Evolutionary conservation across 2,329 filamentous ascomycete species (phyloP), one percentile per base, ranked within the genome.

Genomic region (Rhynchosporium graminicola): DNA sequence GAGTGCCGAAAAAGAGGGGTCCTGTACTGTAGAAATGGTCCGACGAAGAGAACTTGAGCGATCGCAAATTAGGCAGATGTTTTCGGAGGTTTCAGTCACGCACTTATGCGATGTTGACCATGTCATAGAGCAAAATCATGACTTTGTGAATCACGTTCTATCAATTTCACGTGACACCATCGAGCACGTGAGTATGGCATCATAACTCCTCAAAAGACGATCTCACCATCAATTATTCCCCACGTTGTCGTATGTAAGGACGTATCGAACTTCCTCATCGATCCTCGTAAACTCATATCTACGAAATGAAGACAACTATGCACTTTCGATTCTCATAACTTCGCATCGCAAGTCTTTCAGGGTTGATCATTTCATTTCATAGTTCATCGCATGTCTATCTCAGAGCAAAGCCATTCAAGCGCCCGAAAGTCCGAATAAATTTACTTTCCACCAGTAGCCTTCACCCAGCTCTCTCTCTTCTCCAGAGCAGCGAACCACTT

Each of bases 381-480:
- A 20, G 20, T 20, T 20, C 20, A 20, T 36, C 33, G 33, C 5
- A 36, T 36, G 33, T 9, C 33, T 36, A 36, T 36, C 9, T 36
- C 33, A 36, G 20, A 20, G 20, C 9, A 36, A 6, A 36, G 6
- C 33, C 33, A 36, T 36, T 36, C 33, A 36, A 3, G 5, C 5
- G 1, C 3, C 33, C 6, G 7, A 7, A 2, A 7, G 2, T 33
- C 10, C 7, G 20, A 6, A 54, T 2, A 15, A 1, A 2, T 40
- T 42, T 31, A 59, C 31, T 50, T 43, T 51, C 46, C 36, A 42
- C 57, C 47, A 51, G 58, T 60, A 3, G 59, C 57, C 10, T 64
- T 68, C 36, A 57, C 57, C 69, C 69, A 71, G 15, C 61, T 66
- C 61, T 68, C 68, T 46, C 67, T 66, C 8, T 57, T 62, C 59